A percentile compares a stretch with the other conserved stretches of the same genome.
Conservation (phyloP, 352 stramenopile species). For the Globisporangium ultimum region DNA sequence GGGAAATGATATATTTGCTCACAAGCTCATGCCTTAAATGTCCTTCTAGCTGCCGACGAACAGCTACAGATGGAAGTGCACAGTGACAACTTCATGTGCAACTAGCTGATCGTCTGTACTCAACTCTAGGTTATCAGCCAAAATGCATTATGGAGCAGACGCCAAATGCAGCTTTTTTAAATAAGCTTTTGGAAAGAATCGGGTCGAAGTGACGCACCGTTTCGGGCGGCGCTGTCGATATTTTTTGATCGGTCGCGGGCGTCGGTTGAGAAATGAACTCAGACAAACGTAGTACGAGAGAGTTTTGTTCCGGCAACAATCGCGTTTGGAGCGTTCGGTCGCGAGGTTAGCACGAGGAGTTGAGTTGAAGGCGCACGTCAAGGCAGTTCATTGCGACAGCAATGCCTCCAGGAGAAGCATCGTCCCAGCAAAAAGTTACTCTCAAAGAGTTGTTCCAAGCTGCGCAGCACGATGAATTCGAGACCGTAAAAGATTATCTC, state of each 20-base stretch:
- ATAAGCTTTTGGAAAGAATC: no score
- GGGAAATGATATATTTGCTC: no score
- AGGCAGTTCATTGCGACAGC: neutral
- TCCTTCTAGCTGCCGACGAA: no score
- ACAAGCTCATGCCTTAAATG: no score
- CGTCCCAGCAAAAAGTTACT: constrained; percentile 16
- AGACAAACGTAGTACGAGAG: neutral
- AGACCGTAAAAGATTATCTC: constrained; percentile 52
- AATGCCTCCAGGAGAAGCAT: constrained; percentile 4
- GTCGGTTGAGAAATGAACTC: constrained; percentile 3
- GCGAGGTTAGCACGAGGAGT: neutral
- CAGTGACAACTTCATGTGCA: neutral
- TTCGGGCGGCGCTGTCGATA: neutral
- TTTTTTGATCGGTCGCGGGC: constrained; percentile 9
- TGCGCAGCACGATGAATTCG: constrained; percentile 65
- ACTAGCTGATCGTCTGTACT: neutral
- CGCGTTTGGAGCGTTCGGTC: neutral
- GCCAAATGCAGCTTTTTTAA: no score
- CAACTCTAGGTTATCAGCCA: no score
- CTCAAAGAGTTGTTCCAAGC: constrained; percentile 72
- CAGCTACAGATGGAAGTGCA: no score
- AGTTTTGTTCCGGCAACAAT: neutral
- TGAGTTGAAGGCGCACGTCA: neutral
- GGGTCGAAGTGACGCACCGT: constrained; percentile 5
- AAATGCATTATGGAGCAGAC: no score